phyloP scores from a whole-genome alignment of 352 stramenopile species.

The Globisporangium lucens region DNA sequence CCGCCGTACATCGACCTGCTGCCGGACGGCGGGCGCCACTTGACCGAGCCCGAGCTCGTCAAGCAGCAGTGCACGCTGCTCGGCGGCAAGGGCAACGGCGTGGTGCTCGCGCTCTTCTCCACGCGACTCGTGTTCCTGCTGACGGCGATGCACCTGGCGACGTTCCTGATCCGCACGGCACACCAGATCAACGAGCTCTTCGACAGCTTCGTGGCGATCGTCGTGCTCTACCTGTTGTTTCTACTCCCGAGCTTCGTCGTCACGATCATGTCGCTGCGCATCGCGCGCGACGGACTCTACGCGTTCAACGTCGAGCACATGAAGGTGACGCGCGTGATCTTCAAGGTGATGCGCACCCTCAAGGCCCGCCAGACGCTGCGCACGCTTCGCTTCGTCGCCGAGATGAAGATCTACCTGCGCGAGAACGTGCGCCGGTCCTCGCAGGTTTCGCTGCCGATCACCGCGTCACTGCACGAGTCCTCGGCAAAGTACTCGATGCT shows the following conservation, averaged over 20 bases:
- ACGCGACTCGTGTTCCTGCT: slow-evolving; percentile 72
- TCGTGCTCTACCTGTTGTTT: slow-evolving; percentile 42
- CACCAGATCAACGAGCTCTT: slow-evolving; percentile 32
- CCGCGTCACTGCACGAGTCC: slow-evolving; percentile 31
- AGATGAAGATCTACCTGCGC: slow-evolving; percentile 77
- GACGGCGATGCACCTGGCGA: slow-evolving; percentile 61
- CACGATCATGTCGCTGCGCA: slow-evolving; percentile 58
- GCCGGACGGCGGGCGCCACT: slow-evolving; percentile 29
- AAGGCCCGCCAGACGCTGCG: slow-evolving; percentile 67
- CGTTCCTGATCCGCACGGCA: slow-evolving; percentile 55
- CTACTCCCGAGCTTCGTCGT: slow-evolving; percentile 56
- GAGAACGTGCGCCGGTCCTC: slow-evolving; percentile 43
- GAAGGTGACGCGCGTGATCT: slow-evolving; percentile 61
- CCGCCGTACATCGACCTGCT: slow-evolving; percentile 55
- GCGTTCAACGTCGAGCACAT: slow-evolving; percentile 79
- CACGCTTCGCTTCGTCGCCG: slow-evolving; percentile 69
- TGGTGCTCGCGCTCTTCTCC: slow-evolving; percentile 58
- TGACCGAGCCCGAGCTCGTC: slow-evolving; percentile 40
- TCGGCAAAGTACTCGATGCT: slow-evolving; percentile 28
- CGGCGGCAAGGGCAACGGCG: slow-evolving; percentile 42
- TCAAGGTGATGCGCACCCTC: slow-evolving; percentile 59
- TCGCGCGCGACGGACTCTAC: slow-evolving; percentile 62
- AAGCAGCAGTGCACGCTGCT: slow-evolving; percentile 41
- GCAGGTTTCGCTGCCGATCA: slow-evolving; percentile 26
- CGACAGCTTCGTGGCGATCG: slow-evolving; percentile 15